These are phyloP conservation scores for Discostella stelligeroides DNA, from an alignment of 108 stramenopile genomes.

Conservation along the genomic window DNA sequence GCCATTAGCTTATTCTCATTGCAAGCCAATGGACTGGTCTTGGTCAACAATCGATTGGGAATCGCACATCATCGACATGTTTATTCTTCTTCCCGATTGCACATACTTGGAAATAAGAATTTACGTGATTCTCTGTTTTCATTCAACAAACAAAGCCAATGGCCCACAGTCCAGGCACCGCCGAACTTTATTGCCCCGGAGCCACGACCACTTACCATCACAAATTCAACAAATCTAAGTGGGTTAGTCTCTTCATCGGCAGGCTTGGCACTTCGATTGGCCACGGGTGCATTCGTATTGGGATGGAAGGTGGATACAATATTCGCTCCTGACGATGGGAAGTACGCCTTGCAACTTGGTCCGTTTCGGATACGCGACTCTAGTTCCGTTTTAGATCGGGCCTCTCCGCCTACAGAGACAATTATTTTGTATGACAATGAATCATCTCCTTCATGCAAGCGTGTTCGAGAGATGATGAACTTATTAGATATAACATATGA, in stretches of 20 bases:
- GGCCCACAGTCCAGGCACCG: conserved; percentile 59
- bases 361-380: conserved; percentile 69
- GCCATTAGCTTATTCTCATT: too few species aligned
- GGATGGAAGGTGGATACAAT: conserved; percentile 74
- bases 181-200: conserved; percentile 60
- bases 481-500: conserved; percentile 84
- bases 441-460: conserved; percentile 81
- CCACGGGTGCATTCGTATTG: conserved; percentile 67
- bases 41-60: too few species aligned
- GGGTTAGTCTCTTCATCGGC: conserved; percentile 41
- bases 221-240: conserved; percentile 47
- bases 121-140: too few species aligned
- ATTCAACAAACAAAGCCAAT: neutral
- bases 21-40: too few species aligned
- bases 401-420: conserved; percentile 55
- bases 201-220: conserved; percentile 62
- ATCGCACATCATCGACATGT: too few species aligned
- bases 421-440: conserved; percentile 92
- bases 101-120: too few species aligned
- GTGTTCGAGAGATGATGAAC: conserved; percentile 86
- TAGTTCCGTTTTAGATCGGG: conserved; percentile 59
- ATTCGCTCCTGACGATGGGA: conserved; percentile 30
- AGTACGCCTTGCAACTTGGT: conserved; percentile 65
- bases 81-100: too few species aligned
- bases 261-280: conserved; percentile 64